Base-by-base conservation (phyloP, 2,329 filamentous ascomycete genomes). In the Penicillium sp. region DNA sequence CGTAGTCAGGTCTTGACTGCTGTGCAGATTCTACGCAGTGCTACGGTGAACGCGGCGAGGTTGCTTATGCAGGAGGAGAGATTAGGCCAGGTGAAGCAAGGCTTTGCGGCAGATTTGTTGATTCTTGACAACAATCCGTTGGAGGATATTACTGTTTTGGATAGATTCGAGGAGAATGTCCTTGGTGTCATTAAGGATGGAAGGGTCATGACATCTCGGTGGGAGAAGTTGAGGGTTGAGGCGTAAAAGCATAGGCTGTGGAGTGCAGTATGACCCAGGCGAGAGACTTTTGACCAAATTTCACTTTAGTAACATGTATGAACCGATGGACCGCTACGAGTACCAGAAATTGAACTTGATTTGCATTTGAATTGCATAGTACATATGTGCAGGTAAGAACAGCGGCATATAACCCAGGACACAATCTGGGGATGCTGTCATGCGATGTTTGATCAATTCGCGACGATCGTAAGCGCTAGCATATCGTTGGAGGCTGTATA, bases 181-280 rank as follows among this genome's bases (percentile, higher is more conserved):
- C 57, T 82, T 41, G 76, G 72, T 2, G 79, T 84, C 0, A 70
- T 85, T 18, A 84, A 84, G 61, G 81, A 81, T 34, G 81, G 82
- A 1, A 69, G 78, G n/a, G 71, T 83, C 45, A 18, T 54, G 39
- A 49, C 38, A 13, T 28, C 39, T n/a, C 39, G 39, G 1, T 49
- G 47, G 47, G 38, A 43, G 29, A 43, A 49, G 18, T 23, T 49
- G 28, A 29, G 3, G 8, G 28, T 29, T 29, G 28, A 5, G 6
- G 28, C 10, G 10, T 29, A 29, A 12, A 29, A 1, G 28, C 10
- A 29, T 29, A 10, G 7, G 24, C 24, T 26, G 24, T 26, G 24
- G 4, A 26, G 24, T 26, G 7, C 7, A 26, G 5, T 26, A 26
- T 26, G 7, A 26, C 24, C 5, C 24, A 26, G 6, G 24, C 7